Evolutionary conservation across 2,329 filamentous ascomycete genomes (phyloP), one percentile per base, ranked within the genome.

Genomic region (Rhinocladiella mackenziei): DNA sequence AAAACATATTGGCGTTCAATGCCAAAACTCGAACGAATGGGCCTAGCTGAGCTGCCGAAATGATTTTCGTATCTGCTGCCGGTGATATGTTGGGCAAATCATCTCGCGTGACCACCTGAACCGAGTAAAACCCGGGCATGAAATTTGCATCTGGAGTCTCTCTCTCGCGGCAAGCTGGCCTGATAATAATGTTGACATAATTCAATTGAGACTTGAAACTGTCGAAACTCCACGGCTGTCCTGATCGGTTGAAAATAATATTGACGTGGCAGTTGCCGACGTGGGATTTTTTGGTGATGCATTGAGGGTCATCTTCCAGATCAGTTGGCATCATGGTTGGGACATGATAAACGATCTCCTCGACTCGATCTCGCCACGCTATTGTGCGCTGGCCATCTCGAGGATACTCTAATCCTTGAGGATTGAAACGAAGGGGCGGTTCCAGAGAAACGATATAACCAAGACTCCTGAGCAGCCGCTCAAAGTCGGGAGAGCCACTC

Each of bases 221-320:
- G 62, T 95, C 80, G 62, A 95, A 94, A 41, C 78, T 77, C 69
- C 95, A 97, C 0, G 86, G 84, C 35, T 83, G 65, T n/a, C 92
- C 91, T 2, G 89, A 96, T 59, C 94, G 88, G 63, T 98, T 98
- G 75, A 94, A 98, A 45, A 98, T 84, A 56, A 98, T 94, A 62
- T 95, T 97, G 61, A 98, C 92, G 63, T 87, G 94, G 65, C 97
- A 92, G 61, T 98, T 98, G 45, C 92, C 92, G 49, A 97, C 92
- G 60, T 97, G 94, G 2, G 82, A 77, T 67, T 98, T 98, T 71
- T 98, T 98, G 63, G 80, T 76, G 50, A 83, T 81, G 60, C 84
- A 88, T 50, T 80, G 76, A 7, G 84, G 78, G 57, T 95, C 89
- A 20, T 79, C 75, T 41, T 88, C 80, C 10, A 83, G 70, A 60